phyloP scores from a whole-genome alignment of 306 rosid genomes.

The Arachis stenosperma region DNA sequence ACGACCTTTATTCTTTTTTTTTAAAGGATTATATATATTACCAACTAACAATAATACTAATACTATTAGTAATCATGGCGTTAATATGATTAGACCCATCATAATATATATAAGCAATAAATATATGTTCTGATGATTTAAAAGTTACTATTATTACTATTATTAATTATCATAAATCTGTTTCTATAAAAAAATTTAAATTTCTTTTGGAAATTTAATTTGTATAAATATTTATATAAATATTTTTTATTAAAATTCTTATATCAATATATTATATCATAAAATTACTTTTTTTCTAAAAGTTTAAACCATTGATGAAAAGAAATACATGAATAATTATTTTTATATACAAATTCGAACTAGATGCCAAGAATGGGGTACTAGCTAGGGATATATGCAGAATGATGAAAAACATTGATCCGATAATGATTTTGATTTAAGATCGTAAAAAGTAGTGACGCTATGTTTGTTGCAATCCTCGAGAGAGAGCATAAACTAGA shows the following conservation, averaged over 20 bases:
- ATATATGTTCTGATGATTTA: neutral
- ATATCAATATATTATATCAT: too few relatives aligned
- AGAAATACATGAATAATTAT: neutral
- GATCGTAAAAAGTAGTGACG: neutral
- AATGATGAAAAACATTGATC: neutral
- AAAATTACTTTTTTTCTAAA: too few relatives aligned
- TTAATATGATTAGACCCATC: constrained; percentile 2
- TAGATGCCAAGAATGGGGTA: neutral
- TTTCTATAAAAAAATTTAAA: too few relatives aligned
- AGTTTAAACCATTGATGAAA: too few relatives aligned
- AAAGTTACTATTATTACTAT: too few relatives aligned
- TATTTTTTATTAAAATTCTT: too few relatives aligned
- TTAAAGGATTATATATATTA: too few relatives aligned
- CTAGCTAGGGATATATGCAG: neutral
- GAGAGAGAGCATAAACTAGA: neutral
- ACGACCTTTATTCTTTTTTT: constrained; percentile 15
- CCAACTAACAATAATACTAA: too few relatives aligned
- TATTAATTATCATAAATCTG: too few relatives aligned
- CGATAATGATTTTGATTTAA: neutral
- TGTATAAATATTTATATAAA: too few relatives aligned
- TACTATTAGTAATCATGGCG: neutral
- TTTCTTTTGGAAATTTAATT: too few relatives aligned
- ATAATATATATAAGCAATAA: constrained; percentile 7
- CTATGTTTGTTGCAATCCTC: constrained; percentile 3
- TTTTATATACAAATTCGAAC: too few relatives aligned